Percentiles rank a stretch among this genome's conserved stretches.
Conservation (phyloP, 2,329 filamentous ascomycete genomes). For the Hypoxylon sp. region DNA sequence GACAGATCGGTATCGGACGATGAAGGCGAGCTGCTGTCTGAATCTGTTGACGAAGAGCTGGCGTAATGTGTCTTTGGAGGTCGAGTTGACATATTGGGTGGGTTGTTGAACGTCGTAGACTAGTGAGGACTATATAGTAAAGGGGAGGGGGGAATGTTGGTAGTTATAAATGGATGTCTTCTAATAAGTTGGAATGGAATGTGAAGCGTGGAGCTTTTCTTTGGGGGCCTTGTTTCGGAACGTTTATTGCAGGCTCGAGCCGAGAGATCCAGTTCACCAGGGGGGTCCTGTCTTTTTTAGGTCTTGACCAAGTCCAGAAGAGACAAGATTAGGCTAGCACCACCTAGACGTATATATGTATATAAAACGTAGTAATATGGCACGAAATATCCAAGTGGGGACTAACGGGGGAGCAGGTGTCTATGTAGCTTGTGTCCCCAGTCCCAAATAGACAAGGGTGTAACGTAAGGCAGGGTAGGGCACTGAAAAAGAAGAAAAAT, state of each 20-base stretch:
- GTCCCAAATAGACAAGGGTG: conserved; percentile 44
- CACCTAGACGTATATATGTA: conserved; percentile 35
- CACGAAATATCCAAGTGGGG: conserved; percentile 38
- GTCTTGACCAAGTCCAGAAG: conserved; percentile 30
- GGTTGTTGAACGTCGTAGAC: conserved; percentile 18
- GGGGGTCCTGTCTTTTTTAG: conserved; percentile 39
- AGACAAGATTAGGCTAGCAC: conserved; percentile 31
- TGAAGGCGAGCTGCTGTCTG: conserved; percentile 52
- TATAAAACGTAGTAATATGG: conserved; percentile 40
- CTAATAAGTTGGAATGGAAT: conserved; percentile 37
- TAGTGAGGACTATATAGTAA: conserved; percentile 16
- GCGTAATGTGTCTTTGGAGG: conserved; percentile 57
- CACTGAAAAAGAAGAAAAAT: conserved; percentile 17
- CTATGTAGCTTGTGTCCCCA: conserved; percentile 39
- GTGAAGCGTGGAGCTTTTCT: conserved; percentile 32
- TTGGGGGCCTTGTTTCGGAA: conserved; percentile 42
- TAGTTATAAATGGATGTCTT: conserved; percentile 32
- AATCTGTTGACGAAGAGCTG: conserved; percentile 54
- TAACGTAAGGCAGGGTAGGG: conserved; percentile 40
- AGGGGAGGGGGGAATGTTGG: conserved; percentile 29
- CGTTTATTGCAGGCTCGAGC: conserved; percentile 40
- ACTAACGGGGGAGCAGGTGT: conserved; percentile 24
- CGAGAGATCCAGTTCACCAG: conserved; percentile 42
- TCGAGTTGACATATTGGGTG: conserved; percentile 52
- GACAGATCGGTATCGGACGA: conserved; percentile 62